Conservation (phyloP, 768 basidiomycete genomes). For the Piloderma croceum region DNA sequence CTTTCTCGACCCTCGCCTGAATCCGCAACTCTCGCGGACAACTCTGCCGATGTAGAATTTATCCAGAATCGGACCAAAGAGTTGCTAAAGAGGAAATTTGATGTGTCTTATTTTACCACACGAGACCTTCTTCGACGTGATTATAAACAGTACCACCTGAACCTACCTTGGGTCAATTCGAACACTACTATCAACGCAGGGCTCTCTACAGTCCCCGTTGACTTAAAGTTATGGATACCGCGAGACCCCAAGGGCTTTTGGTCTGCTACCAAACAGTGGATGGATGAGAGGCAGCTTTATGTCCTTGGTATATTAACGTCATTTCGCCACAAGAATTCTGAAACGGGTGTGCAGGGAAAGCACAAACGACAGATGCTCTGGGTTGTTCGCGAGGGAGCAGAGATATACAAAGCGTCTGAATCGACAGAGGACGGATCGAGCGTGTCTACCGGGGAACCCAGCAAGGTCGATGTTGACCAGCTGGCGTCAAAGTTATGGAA, state of each 20-base stretch:
- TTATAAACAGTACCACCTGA: constrained; percentile 80
- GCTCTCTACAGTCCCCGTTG: constrained; percentile 75
- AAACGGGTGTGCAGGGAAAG: constrained; percentile 24
- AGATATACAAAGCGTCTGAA: constrained; percentile 5
- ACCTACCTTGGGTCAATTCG: constrained; percentile 37
- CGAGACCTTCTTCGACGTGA: constrained; percentile 87
- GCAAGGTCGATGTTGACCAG: constrained; percentile 27
- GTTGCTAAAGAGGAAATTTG: constrained; percentile 55
- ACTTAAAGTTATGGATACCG: constrained; percentile 51
- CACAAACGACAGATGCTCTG: constrained; percentile 64
- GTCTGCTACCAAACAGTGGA: constrained; percentile 46
- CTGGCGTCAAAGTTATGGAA: constrained; percentile 48
- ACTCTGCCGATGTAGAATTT: constrained; percentile 33
- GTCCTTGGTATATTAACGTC: constrained; percentile 79
- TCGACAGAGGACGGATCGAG: background rate
- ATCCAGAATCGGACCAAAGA: constrained; percentile 45
- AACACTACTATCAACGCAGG: constrained; percentile 54
- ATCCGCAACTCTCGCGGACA: constrained; percentile 16
- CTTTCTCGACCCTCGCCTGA: constrained; percentile 7
- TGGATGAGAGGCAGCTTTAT: constrained; percentile 56
- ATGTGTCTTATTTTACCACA: constrained; percentile 60
- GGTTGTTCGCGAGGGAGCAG: constrained; percentile 44
- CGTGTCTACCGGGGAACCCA: constrained; percentile 3
- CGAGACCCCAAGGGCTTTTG: constrained; percentile 39
- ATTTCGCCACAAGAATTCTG: constrained; percentile 44